Evolutionary conservation across 768 basidiomycete species (phyloP).

Genomic region (Mycena pura): DNA sequence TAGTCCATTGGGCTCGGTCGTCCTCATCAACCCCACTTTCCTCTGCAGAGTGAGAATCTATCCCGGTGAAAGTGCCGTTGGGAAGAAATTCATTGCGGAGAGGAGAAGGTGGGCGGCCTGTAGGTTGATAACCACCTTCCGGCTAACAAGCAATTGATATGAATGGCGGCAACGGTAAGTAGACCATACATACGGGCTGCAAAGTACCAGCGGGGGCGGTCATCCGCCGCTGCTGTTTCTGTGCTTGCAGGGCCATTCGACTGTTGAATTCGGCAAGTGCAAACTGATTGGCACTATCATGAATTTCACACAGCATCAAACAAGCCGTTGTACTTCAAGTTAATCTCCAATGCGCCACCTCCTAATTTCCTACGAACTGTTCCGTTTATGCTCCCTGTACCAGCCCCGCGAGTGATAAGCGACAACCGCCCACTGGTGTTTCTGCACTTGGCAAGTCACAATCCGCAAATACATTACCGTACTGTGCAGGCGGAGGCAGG

Average conservation of each 20-base stretch:
- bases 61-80: constrained; percentile 64
- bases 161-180: background rate
- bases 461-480: too few relatives aligned
- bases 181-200: constrained; percentile 36
- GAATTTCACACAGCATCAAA: too few relatives aligned
- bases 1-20: constrained; percentile 42
- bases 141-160: constrained; percentile 37
- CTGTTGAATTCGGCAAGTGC: too few relatives aligned
- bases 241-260: constrained; percentile 11
- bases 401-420: too few relatives aligned
- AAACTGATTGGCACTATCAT: too few relatives aligned
- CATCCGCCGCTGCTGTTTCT: constrained; percentile 39
- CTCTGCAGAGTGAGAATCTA: constrained; percentile 57
- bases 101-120: constrained; percentile 71
- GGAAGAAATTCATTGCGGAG: constrained; percentile 68
- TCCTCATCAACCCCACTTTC: constrained; percentile 49
- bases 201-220: constrained; percentile 43
- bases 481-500: too few relatives aligned
- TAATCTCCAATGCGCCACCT: too few relatives aligned
- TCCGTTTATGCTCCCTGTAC: too few relatives aligned
- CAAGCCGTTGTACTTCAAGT: too few relatives aligned
- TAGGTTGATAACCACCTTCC: constrained; percentile 43
- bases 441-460: too few relatives aligned
- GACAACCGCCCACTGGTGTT: too few relatives aligned
- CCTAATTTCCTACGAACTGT: too few relatives aligned